Conservation (phyloP, 345 rosid species). For the Arabis hirsuta region DNA sequence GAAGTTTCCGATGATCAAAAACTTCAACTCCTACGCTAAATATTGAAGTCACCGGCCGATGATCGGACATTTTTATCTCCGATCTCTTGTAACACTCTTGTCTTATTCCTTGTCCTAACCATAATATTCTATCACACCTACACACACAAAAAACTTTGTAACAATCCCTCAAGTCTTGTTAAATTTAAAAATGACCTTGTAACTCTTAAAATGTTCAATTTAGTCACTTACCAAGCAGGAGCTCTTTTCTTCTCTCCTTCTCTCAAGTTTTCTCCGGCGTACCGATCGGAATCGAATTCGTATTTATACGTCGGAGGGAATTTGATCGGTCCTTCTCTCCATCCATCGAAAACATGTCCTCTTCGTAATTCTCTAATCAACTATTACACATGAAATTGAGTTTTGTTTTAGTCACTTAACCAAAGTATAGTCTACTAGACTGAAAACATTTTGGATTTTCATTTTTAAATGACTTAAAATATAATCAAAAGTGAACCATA, state of each 20-base stretch:
- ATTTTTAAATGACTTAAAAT: no score
- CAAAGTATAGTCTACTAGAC: constrained; percentile 3
- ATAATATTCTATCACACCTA: constrained; percentile 97
- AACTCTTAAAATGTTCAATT: not conserved
- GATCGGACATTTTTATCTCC: constrained; percentile 77
- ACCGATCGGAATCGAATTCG: constrained; percentile 80
- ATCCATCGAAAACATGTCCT: constrained; percentile 88
- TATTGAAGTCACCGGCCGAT: constrained; percentile 88
- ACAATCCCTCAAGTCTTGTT: not conserved
- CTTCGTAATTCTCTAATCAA: constrained; percentile 67
- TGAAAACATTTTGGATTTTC: not conserved
- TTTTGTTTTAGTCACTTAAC: not conserved
- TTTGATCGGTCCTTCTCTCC: constrained; percentile 83
- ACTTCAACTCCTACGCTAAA: constrained; percentile 84
- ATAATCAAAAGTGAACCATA: constrained; percentile 1
- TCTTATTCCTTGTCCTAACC: constrained; percentile 82
- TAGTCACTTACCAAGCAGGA: constrained; percentile 83
- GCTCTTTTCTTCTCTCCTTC: constrained; percentile 96
- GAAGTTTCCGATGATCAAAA: constrained; percentile 73
- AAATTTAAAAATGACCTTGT: constrained; percentile 18
- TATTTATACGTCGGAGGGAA: constrained; percentile 97
- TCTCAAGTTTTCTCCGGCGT: constrained; percentile 76
- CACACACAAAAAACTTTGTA: not conserved
- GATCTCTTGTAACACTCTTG: constrained; percentile 76
- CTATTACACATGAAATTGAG: constrained; percentile 45